Base-by-base conservation (phyloP, 2,329 filamentous ascomycete species). In the Lecanosticta acicola region DNA sequence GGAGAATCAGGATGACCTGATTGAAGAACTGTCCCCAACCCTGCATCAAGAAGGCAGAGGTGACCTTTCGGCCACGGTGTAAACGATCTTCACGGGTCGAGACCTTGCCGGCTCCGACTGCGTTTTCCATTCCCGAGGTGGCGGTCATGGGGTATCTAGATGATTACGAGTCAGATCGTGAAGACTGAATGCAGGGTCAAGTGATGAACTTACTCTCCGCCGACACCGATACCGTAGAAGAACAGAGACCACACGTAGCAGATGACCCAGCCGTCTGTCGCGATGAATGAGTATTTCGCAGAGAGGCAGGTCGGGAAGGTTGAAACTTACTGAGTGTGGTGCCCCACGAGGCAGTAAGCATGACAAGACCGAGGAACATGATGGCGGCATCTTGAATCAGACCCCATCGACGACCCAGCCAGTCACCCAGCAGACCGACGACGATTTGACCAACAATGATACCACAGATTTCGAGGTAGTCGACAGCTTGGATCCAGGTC, bases 91-190 rank as follows among this genome's bases (percentile, higher is more conserved):
- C 88, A 52, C 84, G 84, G 48, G 89, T 95, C 4, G 91, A 96
- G 43, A 95, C 72, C 66, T 84, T 90, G 51, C 91, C 90, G 32
- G 87, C 70, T n/a, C 86, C 81, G 37, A 90, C 84, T 13, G 87
- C 85, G 61, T 90, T 63, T 41, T 65, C 62, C 81, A 97, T 94
- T 49, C 89, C 90, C 7, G 87, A 89, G 10, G 91, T 96, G 14
- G 91, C 91, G 26, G 91, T 97, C 78, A 96, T 96, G 53, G 91
- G 91, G 65, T 97, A 96, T n/a, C n/a, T n/a, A n/a, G n/a, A n/a
- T n/a, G n/a, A n/a, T n/a, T n/a, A n/a, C n/a, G n/a, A n/a, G n/a
- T n/a, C n/a, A n/a, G n/a, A n/a, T n/a, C n/a, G n/a, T n/a, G n/a
- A n/a, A n/a, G n/a, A n/a, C n/a, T n/a, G n/a, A n/a, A n/a, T n/a